These are phyloP conservation scores for Pythium rishiriense DNA, from an alignment of 352 stramenopile species.

Conservation along the genomic window DNA sequence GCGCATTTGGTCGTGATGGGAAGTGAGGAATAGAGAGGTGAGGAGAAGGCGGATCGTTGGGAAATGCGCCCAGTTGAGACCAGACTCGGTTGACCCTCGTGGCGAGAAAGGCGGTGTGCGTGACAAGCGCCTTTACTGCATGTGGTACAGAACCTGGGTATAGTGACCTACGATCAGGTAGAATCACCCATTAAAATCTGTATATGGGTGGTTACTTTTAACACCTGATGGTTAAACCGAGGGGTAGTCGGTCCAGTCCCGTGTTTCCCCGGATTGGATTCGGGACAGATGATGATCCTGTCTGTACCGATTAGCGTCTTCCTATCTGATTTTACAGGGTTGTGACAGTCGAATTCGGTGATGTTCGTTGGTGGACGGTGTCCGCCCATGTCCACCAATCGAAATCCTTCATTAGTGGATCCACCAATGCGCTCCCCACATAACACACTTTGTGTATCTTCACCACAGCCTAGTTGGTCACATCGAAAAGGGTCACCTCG, in stretches of 20 bases:
- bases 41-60: no score
- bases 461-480: background rate
- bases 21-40: no score
- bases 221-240: background rate
- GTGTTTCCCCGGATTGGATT: background rate
- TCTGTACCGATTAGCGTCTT: no score
- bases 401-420: conserved; percentile 7
- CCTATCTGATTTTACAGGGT: background rate
- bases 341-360: conserved; percentile 17
- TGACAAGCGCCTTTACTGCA: no score
- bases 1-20: no score
- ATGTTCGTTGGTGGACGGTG: conserved; percentile 7
- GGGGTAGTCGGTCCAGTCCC: conserved; percentile 2
- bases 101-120: no score
- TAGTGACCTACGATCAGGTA: no score
- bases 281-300: no score
- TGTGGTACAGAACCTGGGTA: background rate
- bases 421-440: background rate
- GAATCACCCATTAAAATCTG: no score
- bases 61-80: no score
- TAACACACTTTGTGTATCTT: background rate
- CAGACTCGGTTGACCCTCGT: no score
- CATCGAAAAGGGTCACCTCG: background rate
- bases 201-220: no score
- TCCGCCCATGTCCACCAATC: conserved; percentile 22